These are phyloP conservation scores for Citrus trifoliata DNA, from an alignment of 345 rosid genomes.

Conservation along the genomic window DNA sequence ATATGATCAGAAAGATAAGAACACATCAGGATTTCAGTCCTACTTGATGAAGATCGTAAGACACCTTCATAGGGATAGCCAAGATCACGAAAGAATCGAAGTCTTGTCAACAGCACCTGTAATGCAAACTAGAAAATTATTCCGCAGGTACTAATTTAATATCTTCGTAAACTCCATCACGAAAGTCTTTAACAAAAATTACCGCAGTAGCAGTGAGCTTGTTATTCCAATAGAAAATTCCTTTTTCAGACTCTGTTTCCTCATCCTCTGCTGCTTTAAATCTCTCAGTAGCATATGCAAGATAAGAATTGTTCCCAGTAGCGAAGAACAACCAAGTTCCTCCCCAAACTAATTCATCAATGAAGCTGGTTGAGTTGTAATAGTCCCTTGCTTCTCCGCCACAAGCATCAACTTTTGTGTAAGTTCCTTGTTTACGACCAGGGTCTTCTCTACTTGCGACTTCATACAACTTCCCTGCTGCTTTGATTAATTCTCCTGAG, in stretches of 20 bases:
- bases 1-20: constrained; percentile 35
- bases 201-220: constrained; percentile 51
- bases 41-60: constrained; percentile 27
- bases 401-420: constrained; percentile 32
- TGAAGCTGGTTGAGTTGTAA: constrained; percentile 49
- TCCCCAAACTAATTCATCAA: constrained; percentile 59
- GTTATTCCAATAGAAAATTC: constrained; percentile 60
- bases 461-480: constrained; percentile 38
- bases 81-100: constrained; percentile 44
- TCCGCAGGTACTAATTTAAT: neutral
- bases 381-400: constrained; percentile 44
- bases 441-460: constrained; percentile 23
- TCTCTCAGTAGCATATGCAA: constrained; percentile 34
- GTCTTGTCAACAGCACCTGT: constrained; percentile 49
- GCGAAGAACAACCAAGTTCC: constrained; percentile 62
- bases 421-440: constrained; percentile 22
- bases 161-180: neutral
- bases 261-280: constrained; percentile 36
- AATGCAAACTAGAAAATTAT: neutral
- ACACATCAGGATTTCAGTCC: constrained; percentile 39
- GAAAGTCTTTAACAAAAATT: constrained; percentile 3
- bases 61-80: constrained; percentile 48
- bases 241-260: constrained; percentile 35
- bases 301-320: constrained; percentile 49
- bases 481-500: constrained; percentile 21